Evolutionary conservation across 2,329 filamentous ascomycete genomes (phyloP), one percentile per base, ranked within the genome.

Genomic region (Aspergillus sp.): DNA sequence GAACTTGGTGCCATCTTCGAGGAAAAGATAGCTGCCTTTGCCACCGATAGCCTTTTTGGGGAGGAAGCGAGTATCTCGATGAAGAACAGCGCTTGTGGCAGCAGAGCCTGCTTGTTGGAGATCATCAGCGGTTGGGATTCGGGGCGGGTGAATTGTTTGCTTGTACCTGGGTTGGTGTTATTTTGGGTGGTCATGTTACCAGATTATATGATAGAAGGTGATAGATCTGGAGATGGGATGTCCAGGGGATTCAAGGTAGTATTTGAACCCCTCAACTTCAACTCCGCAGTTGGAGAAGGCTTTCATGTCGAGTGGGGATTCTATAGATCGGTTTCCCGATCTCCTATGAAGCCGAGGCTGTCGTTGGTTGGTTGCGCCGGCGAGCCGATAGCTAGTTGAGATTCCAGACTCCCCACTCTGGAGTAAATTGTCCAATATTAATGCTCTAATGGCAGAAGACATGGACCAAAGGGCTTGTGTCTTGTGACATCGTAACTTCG

Each of bases 1-100:
- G 43, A 95, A 82, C 34, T 75, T 77, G 22, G 81, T 79, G 1
- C 86, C 87, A 66, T 80, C 78, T 62, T 76, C 75, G 1, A 85
- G 74, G 34, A 76, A 72, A n/a, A 86, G 71, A 58, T 80, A 82
- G 62, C 80, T 77, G 11, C 81, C 83, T 55, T 77, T 71, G 5
- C 78, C 83, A 0, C 75, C 78, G 9, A 77, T 68, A 4, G 83
- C 82, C 48, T 71, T 75, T 50, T 75, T 71, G n/a, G 83, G 79
- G 18, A 75, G 59, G 30, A 75, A 64, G 53, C 77, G 76, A 2
- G 83, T 76, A 51, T 80, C 76, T 38, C 83, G 77, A 64, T 85
- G 82, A 39, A 86, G 74, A 22, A 85, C 71, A n/a, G 73, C 67
- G 62, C 68, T 72, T 5, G 36, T 56, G 4, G 44, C 42, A 12